Evolutionary conservation across 108 stramenopile species (phyloP).

Genomic region (Pseudonitzschia multiseries): DNA sequence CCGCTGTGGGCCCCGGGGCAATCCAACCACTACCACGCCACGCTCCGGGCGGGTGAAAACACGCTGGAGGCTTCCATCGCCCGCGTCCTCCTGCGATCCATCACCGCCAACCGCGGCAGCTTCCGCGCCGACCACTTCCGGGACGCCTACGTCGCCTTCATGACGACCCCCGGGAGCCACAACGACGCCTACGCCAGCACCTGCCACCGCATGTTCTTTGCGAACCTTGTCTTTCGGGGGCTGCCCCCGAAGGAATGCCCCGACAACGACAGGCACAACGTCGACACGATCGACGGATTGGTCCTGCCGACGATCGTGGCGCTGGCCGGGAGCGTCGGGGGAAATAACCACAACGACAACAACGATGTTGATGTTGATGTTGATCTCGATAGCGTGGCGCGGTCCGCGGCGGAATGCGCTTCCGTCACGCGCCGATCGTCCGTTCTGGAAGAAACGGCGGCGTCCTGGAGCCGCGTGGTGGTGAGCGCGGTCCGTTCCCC

Average conservation of each 20-base stretch:
- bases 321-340: conserved; percentile 29
- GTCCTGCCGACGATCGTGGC: conserved; percentile 71
- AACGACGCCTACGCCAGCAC: conserved; percentile 90
- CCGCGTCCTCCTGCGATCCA: conserved; percentile 68
- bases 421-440: conserved; percentile 52
- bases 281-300: conserved; percentile 85
- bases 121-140: conserved; percentile 72
- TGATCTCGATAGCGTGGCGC: conserved; percentile 20
- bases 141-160: conserved; percentile 77
- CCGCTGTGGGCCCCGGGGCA: conserved; percentile 72
- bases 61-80: conserved; percentile 76
- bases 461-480: conserved; percentile 48
- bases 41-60: conserved; percentile 76
- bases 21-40: conserved; percentile 82
- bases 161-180: conserved; percentile 81
- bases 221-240: conserved; percentile 61
- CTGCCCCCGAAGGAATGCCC: conserved; percentile 71
- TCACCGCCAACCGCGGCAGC: conserved; percentile 40
- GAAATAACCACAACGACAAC: conserved; percentile 23
- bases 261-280: conserved; percentile 90
- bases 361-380: neutral
- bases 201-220: conserved; percentile 93
- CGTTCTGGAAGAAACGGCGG: conserved; percentile 44
- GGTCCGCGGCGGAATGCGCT: conserved; percentile 52
- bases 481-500: conserved; percentile 27